Evolutionary conservation across 768 basidiomycete species (phyloP), one percentile per base, ranked within the genome.

Genomic region (Mycena filopes): DNA sequence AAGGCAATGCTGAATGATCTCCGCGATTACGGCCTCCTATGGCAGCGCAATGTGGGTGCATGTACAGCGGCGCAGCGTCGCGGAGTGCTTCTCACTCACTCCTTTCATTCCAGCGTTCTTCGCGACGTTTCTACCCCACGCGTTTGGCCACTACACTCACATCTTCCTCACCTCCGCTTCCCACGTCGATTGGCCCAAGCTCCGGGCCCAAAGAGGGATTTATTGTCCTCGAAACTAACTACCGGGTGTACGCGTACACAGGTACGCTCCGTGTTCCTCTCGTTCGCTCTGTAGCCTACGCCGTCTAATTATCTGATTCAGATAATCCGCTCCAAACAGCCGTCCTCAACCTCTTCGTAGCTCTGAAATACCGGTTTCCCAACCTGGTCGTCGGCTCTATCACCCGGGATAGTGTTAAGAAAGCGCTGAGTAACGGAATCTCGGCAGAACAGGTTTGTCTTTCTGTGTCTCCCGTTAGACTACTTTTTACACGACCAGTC

Each of bases 141-240:
- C 92, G 96, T 67, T 85, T 99, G 59, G 91, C 97, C 16, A 98
- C 97, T 1, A 96, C 96, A 3, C 81, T 99, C 69, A 98, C 97
- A 50, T 97, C 96, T 18, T 94, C 94, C 54, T 90, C 92, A 25
- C 91, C 94, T 29, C 89, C 90, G 8, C 82, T 94, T 73, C 91
- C 91, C 65, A 88, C 87, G 56, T 86, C 86, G 45, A 81, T 82
- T 56, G 82, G 87, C 13, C 84, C 84, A 31, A 82, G 83, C 50
- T 86, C 86, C 47, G 84, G 86, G 33, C 83, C 89, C 69, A 79
- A 83, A 73, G 89, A 97, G 76, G 95, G 96, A 16, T 99, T 98
- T 81, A 91, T 99, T 70, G 89, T 99, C 70, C 84, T 99, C 45
- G 98, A 99, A 81, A 99, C 98, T 21, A 99, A 99, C 81, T 99